phyloP scores from a whole-genome alignment of 345 rosid species.

The Hibiscus syriacus region DNA sequence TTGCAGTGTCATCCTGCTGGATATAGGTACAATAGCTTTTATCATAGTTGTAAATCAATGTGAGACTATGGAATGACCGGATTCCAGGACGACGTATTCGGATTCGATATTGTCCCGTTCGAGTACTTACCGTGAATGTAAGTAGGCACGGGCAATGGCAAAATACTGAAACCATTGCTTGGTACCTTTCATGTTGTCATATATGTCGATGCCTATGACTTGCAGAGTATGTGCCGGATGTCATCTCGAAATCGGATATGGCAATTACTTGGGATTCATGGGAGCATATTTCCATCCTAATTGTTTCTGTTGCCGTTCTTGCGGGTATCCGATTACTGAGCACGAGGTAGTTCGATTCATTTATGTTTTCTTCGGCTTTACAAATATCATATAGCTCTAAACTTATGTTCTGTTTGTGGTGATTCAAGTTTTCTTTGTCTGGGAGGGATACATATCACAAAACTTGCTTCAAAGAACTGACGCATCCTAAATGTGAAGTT shows the following conservation, averaged over 20 bases:
- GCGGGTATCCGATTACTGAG: slow-evolving; percentile 68
- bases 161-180: too few relatives aligned
- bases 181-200: too few relatives aligned
- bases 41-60: background rate
- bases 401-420: slow-evolving; percentile 20
- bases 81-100: background rate
- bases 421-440: slow-evolving; percentile 68
- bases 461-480: slow-evolving; percentile 80
- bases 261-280: slow-evolving; percentile 80
- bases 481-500: slow-evolving; percentile 95
- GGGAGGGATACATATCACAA: slow-evolving; percentile 75
- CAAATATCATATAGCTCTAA: slow-evolving; percentile 2
- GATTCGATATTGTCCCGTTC: too few relatives aligned
- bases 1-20: slow-evolving; percentile 36
- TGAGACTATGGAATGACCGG: background rate
- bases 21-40: slow-evolving; percentile 34
- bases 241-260: slow-evolving; percentile 50
- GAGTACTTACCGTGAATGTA: too few relatives aligned
- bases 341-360: slow-evolving; percentile 47
- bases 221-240: slow-evolving; percentile 75
- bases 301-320: slow-evolving; percentile 74
- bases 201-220: slow-evolving; percentile 12
- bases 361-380: background rate
- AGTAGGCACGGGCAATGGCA: too few relatives aligned
- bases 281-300: slow-evolving; percentile 79